Conservation (phyloP, 441 rosid species). For the Lepidium campestre region DNA sequence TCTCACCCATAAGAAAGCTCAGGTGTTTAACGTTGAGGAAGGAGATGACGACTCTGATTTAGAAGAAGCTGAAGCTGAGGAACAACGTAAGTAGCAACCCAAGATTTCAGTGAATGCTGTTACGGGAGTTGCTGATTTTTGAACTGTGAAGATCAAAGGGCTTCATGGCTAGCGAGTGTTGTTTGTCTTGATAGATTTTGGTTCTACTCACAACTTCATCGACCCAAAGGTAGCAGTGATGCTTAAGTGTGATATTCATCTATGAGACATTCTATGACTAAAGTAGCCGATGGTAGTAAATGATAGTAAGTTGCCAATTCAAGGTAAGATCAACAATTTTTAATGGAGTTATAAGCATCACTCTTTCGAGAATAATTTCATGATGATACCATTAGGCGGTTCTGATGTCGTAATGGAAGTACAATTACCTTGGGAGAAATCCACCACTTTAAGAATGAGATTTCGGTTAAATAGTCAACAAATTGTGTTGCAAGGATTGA, state of each 20-base stretch:
- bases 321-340: background rate
- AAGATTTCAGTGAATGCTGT: background rate
- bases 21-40: too few relatives aligned
- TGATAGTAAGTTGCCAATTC: fast-evolving
- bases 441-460: background rate
- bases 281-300: background rate
- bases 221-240: fast-evolving
- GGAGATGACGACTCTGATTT: too few relatives aligned
- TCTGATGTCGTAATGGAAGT: background rate
- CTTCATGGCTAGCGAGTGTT: background rate
- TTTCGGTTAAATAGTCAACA: background rate
- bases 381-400: background rate
- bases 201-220: background rate
- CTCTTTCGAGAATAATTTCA: background rate
- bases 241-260: fast-evolving
- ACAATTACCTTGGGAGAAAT: background rate
- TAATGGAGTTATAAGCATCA: background rate
- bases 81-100: too few relatives aligned
- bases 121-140: background rate
- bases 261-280: fast-evolving
- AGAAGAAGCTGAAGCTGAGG: too few relatives aligned
- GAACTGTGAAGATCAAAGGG: background rate
- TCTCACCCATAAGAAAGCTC: too few relatives aligned
- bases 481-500: background rate
- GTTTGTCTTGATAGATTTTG: background rate